Evolutionary conservation across 2,329 filamentous ascomycete genomes (phyloP), one percentile per base, ranked within the genome.

Genomic region (Talaromyces rugulosus): DNA sequence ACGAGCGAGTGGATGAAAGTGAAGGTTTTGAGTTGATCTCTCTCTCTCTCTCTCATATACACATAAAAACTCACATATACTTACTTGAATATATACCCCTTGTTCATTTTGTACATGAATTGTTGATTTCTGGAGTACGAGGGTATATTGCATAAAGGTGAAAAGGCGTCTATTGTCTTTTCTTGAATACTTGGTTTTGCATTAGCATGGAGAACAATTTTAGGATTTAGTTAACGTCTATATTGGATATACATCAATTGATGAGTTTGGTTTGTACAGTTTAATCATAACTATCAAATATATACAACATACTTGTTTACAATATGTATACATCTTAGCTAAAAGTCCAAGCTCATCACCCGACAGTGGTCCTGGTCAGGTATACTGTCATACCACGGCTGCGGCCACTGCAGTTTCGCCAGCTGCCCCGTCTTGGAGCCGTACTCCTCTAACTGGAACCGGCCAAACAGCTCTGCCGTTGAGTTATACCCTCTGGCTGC

Each of bases 1-100:
- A 94, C 91, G 47, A 92, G 90, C 66, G 92, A 96, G 74, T 96
- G 91, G 92, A 92, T 95, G 87, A 89, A 90, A 77, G 86, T 88
- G 18, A 90, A 90, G 76, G 86, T 89, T 65, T 77, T 96, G 54
- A 34, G 44, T 53, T 61, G 40, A 52, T 42, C 11, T 52, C 7
- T 51, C 12, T 31, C 33, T 36, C 5, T 52, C 31, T 57, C 4
- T 44, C 51, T n/a, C 9, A 18, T 5, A 47, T n/a, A 9, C 2
- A 18, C 16, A 18, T 23, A 47, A 16, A 9, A 23, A 23, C n/a
- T 23, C 23, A 23, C 23, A 42, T n/a, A 42, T 23, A 47, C 18
- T 31, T 55, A 44, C n/a, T 36, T 58, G 31, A 6, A 42, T 52
- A 62, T 63, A 63, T 63, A 63, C 61, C 61, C 59, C 27, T 30